These are phyloP conservation scores for Puccinia horiana DNA, from an alignment of 1,284 basidiomycete genomes.

Conservation along the genomic window DNA sequence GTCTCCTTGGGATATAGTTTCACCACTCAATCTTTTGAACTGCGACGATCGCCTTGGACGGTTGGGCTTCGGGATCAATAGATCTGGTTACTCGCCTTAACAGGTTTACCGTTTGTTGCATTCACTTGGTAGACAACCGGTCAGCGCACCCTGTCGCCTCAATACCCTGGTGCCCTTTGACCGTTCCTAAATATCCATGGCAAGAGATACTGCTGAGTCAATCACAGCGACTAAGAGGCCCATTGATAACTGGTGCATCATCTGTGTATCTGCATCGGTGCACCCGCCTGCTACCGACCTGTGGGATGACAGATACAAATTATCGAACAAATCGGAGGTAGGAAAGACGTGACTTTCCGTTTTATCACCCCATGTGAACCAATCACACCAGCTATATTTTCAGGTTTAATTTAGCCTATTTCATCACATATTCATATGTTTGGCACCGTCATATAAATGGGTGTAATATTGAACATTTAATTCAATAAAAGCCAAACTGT, in stretches of 20 bases:
- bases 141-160: not conserved
- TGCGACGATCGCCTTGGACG: not conserved
- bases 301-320: no score
- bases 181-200: not conserved
- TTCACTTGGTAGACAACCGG: not conserved
- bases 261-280: no score
- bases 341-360: no score
- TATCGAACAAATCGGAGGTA: no score
- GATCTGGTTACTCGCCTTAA: not conserved
- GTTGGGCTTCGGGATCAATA: not conserved
- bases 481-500: no score
- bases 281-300: no score
- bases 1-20: conserved; percentile 2
- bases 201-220: not conserved
- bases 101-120: not conserved
- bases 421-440: no score
- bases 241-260: not conserved
- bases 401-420: no score
- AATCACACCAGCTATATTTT: no score
- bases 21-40: not conserved
- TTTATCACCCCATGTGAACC: no score
- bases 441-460: no score
- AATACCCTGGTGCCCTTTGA: not conserved
- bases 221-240: not conserved
- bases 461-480: no score